Conservation (phyloP, 2,329 filamentous ascomycete genomes). For the Pseudocercospora macadamiae region DNA sequence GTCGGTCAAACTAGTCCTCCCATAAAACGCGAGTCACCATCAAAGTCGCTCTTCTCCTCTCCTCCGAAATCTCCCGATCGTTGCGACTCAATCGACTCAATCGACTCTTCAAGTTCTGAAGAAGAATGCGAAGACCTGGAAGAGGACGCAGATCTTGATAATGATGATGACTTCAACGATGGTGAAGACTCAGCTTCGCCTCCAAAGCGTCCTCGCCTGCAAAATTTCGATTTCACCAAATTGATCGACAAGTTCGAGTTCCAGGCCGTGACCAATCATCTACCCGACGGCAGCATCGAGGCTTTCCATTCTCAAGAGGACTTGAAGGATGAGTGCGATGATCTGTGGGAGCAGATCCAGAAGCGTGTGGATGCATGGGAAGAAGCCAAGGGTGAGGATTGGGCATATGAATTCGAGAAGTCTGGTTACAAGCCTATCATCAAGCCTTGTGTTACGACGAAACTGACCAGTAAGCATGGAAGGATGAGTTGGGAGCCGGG, state of each 20-base stretch:
- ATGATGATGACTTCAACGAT: slow-evolving; percentile 8
- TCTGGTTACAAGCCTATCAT: slow-evolving; percentile 10
- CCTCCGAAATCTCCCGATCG: neutral
- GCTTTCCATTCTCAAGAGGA: slow-evolving; percentile 19
- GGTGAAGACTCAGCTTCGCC: neutral
- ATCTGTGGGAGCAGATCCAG: slow-evolving; percentile 29
- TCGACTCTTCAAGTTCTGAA: neutral
- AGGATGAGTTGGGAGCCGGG: slow-evolving; percentile 30
- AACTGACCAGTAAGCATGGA: slow-evolving; percentile 20
- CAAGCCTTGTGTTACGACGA: slow-evolving; percentile 29
- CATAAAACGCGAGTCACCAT: neutral
- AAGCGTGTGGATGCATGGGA: slow-evolving; percentile 28
- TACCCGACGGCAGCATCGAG: slow-evolving; percentile 16
- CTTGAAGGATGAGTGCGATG: slow-evolving; percentile 17
- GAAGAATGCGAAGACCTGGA: neutral
- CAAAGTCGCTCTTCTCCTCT: neutral
- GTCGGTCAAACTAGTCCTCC: neutral
- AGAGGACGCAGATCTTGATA: slow-evolving; percentile 4
- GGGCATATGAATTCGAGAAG: slow-evolving; percentile 29
- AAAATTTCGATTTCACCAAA: neutral
- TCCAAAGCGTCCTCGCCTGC: neutral
- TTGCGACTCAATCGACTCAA: neutral
- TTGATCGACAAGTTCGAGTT: slow-evolving; percentile 26
- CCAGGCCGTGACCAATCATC: slow-evolving; percentile 24
- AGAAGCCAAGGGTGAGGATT: slow-evolving; percentile 24